Evolutionary conservation across 257 asterid species (phyloP), one percentile per base, ranked within the genome.

Genomic region (Ilex aquifolium): DNA sequence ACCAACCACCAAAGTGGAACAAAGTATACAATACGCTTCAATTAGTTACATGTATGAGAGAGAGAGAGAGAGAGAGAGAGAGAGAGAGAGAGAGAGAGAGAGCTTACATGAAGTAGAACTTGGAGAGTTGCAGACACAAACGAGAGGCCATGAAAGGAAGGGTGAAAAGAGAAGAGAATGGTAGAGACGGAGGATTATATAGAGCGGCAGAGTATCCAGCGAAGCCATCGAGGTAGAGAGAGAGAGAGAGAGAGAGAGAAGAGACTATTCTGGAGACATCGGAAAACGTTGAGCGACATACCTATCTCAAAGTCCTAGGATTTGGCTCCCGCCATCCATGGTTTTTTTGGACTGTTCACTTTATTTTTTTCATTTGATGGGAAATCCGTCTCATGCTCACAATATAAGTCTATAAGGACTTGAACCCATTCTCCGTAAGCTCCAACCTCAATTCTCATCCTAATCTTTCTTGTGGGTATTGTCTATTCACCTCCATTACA

Each of bases 141-240:
- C 44, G 57, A 74, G 79, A 69, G 30, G 90, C 90, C 95, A 87
- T 87, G 52, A 13, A 13, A n/a, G 16, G 72, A 61, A 61, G 55
- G 57, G 32, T 6, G 39, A 68, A 59, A 63, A 50, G 21, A 60
- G 81, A 63, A 49, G 61, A 58, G 64, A 60, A 65, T 32, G 65
- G 80, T 12, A 36, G 49, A 36, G 60, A 65, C 54, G 32, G 59
- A 40, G 7, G 31, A 50, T 21, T 65, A 61, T 63, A 60, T 55
- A 77, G 65, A 60, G 49, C 68, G 36, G 63, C 27, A 21, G 60
- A 27, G 62, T 50, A 56, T 44, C 62, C 15, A 76, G 84, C 85
- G 94, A 79, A 76, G 68, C 62, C 80, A 76, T 70, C 88, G 87
- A 82, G 86, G 89, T 55, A 61, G 65, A 31, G 46, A 54, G 50